Evolutionary conservation across 768 basidiomycete species (phyloP), one percentile per base, ranked within the genome.

Genomic region (Russula earlei): DNA sequence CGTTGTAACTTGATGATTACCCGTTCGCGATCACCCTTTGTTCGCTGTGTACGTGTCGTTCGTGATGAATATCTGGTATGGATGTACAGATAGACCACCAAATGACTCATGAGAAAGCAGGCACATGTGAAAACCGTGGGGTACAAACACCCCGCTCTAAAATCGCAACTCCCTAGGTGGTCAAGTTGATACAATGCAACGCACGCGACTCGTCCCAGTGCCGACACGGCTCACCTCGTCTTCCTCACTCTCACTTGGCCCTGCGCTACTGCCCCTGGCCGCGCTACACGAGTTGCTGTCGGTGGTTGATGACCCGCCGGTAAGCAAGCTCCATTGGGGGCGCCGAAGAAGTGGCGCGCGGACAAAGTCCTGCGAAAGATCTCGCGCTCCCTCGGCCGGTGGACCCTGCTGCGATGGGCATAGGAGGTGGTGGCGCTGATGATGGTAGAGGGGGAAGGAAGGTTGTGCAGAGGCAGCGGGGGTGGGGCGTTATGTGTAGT

Each of bases 331-430:
- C 27, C 40, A 47, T 51, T 62, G 49, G 58, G 54, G 1, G 34
- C 44, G 50, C 64, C 67, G 38, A 62, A 74, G 6, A 36, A 58
- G 58, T 33, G 83, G 82, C 0, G 79, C 79, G 62, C 74, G 77
- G 49, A 83, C 77, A 64, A 85, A 83, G 65, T 86, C n/a, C 83
- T 7, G 81, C 75, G 66, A 85, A 77, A 64, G 61, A 55, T 20
- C 61, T 52, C 6, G 52, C 10, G 24, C 56, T 58, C 25, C 77
- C 78, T 6, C 82, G 72, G 33, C 78, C 67, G 2, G 31, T 34
- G 10, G 27, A 19, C n/a, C 20, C 53, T 27, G 77, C 78, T 63
- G 66, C n/a, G 68, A 46, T 66, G 56, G 49, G 49, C 12, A 27
- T 61, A 33, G 19, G 52, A 50, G 47, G 53, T 7, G 55, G 52